Evolutionary conservation across 163 green algal species (phyloP).

Genomic region (Chlorella variabilis): DNA sequence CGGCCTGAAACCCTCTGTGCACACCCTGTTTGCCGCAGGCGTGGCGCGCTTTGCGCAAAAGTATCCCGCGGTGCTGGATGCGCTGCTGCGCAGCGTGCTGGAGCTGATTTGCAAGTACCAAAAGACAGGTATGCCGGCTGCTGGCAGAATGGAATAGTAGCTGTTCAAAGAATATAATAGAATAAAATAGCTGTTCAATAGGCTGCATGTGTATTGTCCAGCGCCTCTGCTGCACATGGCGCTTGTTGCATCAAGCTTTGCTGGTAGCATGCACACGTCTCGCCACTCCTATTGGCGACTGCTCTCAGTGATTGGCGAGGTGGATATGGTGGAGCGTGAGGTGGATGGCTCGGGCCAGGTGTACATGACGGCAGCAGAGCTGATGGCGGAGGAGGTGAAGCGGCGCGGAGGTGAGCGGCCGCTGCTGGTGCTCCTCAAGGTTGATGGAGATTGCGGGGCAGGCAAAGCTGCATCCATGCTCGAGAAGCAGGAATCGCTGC

Average conservation of each 20-base stretch:
- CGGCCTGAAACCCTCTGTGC: too few species aligned
- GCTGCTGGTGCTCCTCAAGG: neutral
- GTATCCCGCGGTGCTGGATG: constrained; percentile 77
- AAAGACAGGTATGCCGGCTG: constrained; percentile 44
- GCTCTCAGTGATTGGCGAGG: constrained; percentile 59
- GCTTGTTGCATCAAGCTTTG: too few species aligned
- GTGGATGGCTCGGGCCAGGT: constrained; percentile 67
- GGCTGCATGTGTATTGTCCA: too few species aligned
- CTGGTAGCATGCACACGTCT: too few species aligned
- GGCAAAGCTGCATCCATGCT: neutral
- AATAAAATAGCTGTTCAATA: too few species aligned
- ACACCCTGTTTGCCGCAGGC: too few species aligned
- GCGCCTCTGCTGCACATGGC: too few species aligned
- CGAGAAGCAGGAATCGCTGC: too few species aligned
- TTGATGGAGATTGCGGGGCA: too few species aligned
- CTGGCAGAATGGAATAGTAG: constrained; percentile 13
- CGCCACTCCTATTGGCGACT: too few species aligned
- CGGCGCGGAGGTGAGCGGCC: constrained; percentile 41
- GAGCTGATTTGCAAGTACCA: constrained; percentile 74
- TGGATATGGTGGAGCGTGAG: constrained; percentile 60
- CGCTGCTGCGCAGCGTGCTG: constrained; percentile 74
- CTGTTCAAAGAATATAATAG: too few species aligned
- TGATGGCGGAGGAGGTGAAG: constrained; percentile 63
- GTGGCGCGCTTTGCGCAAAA: constrained; percentile 77
- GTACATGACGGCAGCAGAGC: constrained; percentile 71